Evolutionary conservation across 495 filamentous ascomycete species (phyloP), one percentile per base, ranked within the genome.

Genomic region (Penicillium bovifimosum): DNA sequence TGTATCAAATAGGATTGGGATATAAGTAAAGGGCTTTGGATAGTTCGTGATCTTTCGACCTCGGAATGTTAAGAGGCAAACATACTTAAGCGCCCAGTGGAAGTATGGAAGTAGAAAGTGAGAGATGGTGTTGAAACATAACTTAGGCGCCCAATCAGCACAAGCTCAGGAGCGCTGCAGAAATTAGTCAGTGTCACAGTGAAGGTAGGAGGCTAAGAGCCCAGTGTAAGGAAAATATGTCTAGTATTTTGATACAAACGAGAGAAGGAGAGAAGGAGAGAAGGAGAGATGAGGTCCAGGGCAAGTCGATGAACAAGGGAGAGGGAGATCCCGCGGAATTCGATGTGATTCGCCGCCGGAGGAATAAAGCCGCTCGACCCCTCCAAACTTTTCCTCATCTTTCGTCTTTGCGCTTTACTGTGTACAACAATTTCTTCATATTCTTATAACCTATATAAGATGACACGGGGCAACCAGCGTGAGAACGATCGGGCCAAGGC

Each of bases 381-480:
- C 51, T 41, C 41, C 35, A 46, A 40, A 36, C 43, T 47, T 41
- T 53, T 47, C 28, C 35, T 24, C 20, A 24, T 24, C 20, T 24
- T 24, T 24, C 20, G 4, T 24, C 20, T 24, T 24, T 24, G 20
- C 20, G 20, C 20, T 4, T 4, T 24, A n/a, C n/a, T n/a, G n/a
- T n/a, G n/a, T n/a, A 24, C 20, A 24, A 24, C 20, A 4, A 26
- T 26, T 27, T 29, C 41, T 31, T n/a, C 13, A 42, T 28, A 28
- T 26, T 1, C 16, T 42, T 50, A 40, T 48, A 53, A 47, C 43
- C 16, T 67, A 80, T 67, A 80, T 66, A 47, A 47, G 31, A 96
- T 96, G 91, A 83, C 91, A 52, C 87, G 91, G 66, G 91, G 91
- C 57, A 96, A 96, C 66, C 91, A 96, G 78, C 83, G 91, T 63